Base-by-base conservation (phyloP, 75 land plant species). In the Picea sitchensis region DNA sequence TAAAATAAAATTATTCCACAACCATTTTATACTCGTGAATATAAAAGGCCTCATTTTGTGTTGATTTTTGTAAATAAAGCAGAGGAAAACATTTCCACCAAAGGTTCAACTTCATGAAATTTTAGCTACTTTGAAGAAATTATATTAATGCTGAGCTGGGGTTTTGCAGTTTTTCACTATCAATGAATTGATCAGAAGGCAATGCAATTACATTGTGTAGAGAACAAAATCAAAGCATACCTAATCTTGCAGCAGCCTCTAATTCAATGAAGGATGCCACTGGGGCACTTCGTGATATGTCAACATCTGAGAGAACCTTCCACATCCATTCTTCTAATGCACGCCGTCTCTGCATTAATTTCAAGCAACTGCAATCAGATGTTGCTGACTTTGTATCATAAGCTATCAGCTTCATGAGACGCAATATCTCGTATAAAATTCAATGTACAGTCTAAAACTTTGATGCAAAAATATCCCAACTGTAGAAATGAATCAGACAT, bases 321-420 rank as follows among this genome's bases (percentile, higher is more conserved):
- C 82, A 87, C 84, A 94, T 81, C 99, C 99, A 96, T 79, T 96
- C 99, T 80, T 92, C 93, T 84, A 96, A 91, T 41, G 93, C 83
- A 81, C 78, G 83, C 78, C 93, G 91, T 69, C 99, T 88, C 99
- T 96, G 95, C 73, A 84, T 77, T 15, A 68, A 80, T 44, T 71
- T 23, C 76, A 76, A 31, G 15, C 38, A 8, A 80, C n/a, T 30
- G 80, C 44, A 76, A 80, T 51, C 11, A 71, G 26, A 38, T 31
- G 17, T 76, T 23, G 14, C 5, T 76, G 32, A 76, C 78, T 41
- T 14, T 13, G 30, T 76, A 23, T 51, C 26, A 21, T 15, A 26
- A 80, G 1, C 36, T n/a, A 17, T 58, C 21, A 78, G 41, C 11
- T 20, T 21, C 44, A 71, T 18, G 21, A 68, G 5, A 36, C 8